Percentiles rank a stretch among this genome's conserved stretches.
These are phyloP conservation scores for Blastocystis sp. DNA, from an alignment of 352 stramenopile species.

Conservation along the genomic window DNA sequence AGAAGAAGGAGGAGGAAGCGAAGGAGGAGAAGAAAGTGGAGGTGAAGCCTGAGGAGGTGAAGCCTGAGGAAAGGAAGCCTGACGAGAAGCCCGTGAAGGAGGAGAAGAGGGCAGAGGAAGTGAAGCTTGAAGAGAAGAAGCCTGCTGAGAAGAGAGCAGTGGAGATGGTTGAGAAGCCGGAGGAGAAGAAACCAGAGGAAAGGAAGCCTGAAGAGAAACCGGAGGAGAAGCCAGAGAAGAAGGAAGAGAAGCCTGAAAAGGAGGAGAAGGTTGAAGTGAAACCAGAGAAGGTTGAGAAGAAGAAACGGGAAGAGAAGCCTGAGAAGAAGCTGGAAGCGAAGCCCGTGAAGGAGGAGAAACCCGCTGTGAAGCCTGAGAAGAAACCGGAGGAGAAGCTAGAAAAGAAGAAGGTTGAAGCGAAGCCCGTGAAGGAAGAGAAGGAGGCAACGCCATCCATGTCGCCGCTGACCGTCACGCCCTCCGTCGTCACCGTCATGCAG, in stretches of 20 bases:
- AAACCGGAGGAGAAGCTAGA: neutral
- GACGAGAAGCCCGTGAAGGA: neutral
- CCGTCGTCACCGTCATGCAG: conserved; percentile 11
- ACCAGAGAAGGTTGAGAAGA: too few relatives aligned
- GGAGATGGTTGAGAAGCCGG: too few relatives aligned
- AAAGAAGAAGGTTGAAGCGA: neutral
- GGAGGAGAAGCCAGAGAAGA: too few relatives aligned
- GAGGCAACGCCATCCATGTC: conserved; percentile 8
- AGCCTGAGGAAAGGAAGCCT: neutral
- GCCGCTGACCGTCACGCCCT: conserved; percentile 23
- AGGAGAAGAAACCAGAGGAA: too few relatives aligned
- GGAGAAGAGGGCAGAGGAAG: neutral
- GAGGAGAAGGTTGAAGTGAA: too few relatives aligned
- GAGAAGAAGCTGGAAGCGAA: too few relatives aligned
- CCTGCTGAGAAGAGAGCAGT: too few relatives aligned
- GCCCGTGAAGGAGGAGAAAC: neutral
- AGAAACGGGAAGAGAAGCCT: neutral
- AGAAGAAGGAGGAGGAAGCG: neutral
- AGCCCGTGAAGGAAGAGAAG: neutral
- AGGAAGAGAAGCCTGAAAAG: too few relatives aligned
- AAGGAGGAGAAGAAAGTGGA: neutral
- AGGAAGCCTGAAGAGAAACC: too few relatives aligned
- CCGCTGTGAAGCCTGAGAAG: neutral
- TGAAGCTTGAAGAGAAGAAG: too few relatives aligned
- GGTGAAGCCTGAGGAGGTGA: neutral